Base-by-base conservation (phyloP, 1,139 yeast species). In the Yamadazyma atmosphaerica region DNA sequence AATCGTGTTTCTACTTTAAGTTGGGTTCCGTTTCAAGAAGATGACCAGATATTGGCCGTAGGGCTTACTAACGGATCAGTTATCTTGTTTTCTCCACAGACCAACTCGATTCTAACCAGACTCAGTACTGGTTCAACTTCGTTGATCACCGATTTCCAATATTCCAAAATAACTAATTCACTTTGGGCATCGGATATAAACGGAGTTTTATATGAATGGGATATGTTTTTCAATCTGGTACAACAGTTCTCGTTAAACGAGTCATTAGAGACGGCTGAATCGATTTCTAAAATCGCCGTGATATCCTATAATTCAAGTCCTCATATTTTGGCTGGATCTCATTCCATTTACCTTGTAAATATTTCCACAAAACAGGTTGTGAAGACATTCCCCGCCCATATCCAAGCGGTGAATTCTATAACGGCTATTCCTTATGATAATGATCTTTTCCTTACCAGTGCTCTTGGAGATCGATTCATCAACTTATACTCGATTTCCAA, bases 391-490 rank as follows among this genome's bases (percentile, higher is more conserved):
- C 89, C 94, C 0, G 92, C 88, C 14, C 94, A 86, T 55, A 76
- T 86, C 24, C 77, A 86, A 25, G 81, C 86, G 3, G 72, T 86
- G 29, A 72, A 67, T 45, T 56, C 79, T 10, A 63, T 79, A 15
- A 40, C 68, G 23, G 60, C 74, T 5, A 56, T 75, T 12, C 49
- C 58, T 2, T 35, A 34, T 4, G 59, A 67, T 35, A 55, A 63
- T 5, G 79, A 72, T 36, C 60, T 66, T 31, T 75, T 86, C 47
- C 56, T 86, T 38, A 80, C 92, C 1, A 79, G 84, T 41, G 94
- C 96, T 1, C 66, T 65, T 26, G 81, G 80, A 44, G 97, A 89
- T 58, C 74, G 96, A 50, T 87, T 86, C 56, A 71, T 88, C 50
- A 88, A 86, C 56, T 65, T 86, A 40, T 81, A 83, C 53, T 80